Base-by-base conservation (phyloP, 2,329 filamentous ascomycete species). In the Trichophyton schoenleinii region DNA sequence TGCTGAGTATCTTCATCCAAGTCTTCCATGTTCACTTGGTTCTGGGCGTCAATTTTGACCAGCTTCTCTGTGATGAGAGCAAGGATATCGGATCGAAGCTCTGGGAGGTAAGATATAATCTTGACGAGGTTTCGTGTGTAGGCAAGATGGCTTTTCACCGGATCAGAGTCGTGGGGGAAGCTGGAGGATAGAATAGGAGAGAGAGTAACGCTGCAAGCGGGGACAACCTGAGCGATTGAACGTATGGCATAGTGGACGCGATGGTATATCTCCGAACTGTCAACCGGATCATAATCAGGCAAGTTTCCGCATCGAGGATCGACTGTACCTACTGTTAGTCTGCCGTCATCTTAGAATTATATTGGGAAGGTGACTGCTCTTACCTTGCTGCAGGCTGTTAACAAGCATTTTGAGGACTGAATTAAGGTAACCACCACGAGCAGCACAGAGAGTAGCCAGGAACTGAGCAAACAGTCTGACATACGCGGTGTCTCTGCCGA, bases 41-140 rank as follows among this genome's bases (percentile, higher is more conserved):
- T 94, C 71, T 96, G 89, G 0, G 95, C 90, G 71, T 99, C 94
- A 62, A 97, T 89, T 74, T 94, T 94, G 69, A 97, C 89, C 6
- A 97, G 80, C 64, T 89, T 86, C 67, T 92, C 88, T 48, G 91
- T 87, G 57, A 97, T 87, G 11, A 95, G 77, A 61, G 90, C 86
- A 65, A 96, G 81, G 25, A 97, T 85, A 64, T 95, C 88, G 6
- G 87, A 83, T 64, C 87, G 86, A 41, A 96, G 77, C 63, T 88
- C 86, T 0, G 89, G 86, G 1, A 87, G 83, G 70, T 96, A 96
- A 57, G 84, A 80, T 60, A 87, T 85, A 38, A 97, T 78, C 62
- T 81, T 83, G 28, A 97, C 78, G 8, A 97, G 78, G 70, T 97
- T 96, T 68, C 87, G 82, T 62, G 96, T 87, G 69, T 95, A 99